Base-by-base conservation (phyloP, 2,329 filamentous ascomycete genomes). In the Gremmenia infestans region DNA sequence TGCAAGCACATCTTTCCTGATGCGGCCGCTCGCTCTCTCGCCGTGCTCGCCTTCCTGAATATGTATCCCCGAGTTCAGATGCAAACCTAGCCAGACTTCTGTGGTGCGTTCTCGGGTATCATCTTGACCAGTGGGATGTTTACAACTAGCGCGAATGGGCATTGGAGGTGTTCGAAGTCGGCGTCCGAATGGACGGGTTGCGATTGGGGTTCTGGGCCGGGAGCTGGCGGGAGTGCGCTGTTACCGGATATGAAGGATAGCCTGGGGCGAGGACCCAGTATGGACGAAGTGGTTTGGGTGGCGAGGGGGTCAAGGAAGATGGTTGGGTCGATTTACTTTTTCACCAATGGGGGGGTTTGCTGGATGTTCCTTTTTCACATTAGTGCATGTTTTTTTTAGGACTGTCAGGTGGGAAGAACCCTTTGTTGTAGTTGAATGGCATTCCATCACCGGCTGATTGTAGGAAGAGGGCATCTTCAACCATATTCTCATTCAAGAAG, bases 381-480 rank as follows among this genome's bases (percentile, higher is more conserved):
- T 19, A 23, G 25, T n/a, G 22, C 35, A 42, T 40, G 15, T 5
- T 25, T 28, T 15, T 12, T 46, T 42, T 5, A 5, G 7, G 22
- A 46, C 43, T 8, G 9, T 14, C 3, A 39, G 37, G 19, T n/a
- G n/a, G 23, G 15, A 47, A 36, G 14, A 48, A 65, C 62, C 79
- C 81, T 48, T 76, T 76, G 63, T 85, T 85, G 65, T 85, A 85
- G 61, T 86, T 86, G 72, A 78, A 86, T 0, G 80, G 81, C 0
- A 78, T 76, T 15, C 81, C 73, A 19, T 82, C 75, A 2, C 81
- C 80, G 35, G 73, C 70, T 0, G 71, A 72, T 55, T 80, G 78
- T 2, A 86, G 71, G 3, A 68, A 64, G 2, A 72, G 72, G 1
- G 82, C 82, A 65, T 87, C 83, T 47, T 78, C 37, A 1, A 81